Base-by-base conservation (phyloP, 371 early-diverging fungal species). In the Mortierella polycephala region DNA sequence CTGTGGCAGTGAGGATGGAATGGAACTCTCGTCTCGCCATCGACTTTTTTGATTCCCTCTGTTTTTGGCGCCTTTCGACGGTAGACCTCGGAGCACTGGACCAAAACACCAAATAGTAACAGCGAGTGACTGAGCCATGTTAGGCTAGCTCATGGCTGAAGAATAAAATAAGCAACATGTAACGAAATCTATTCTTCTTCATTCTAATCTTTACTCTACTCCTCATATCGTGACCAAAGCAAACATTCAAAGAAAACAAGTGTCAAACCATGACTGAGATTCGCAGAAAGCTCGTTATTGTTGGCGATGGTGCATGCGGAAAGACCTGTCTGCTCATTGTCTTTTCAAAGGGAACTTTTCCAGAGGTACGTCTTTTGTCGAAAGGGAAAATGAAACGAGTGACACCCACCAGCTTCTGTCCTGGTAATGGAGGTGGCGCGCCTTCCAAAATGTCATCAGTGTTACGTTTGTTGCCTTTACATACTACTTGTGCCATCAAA, bases 301-400 rank as follows among this genome's bases (percentile, higher is more conserved):
- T 98, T 51, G 99, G 99, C 57, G 98, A 98, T 82, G 98, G 98
- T 88, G 96, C 96, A 60, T 96, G 97, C 81, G 99, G 98, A 81
- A 99, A 99, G 88, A 99, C 98, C 21, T 96, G 96, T 84, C 86
- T 98, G 76, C 90, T 98, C 77, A 97, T 97, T 79, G 96, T 96
- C 74, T 98, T 94, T 74, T 92, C 94, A 67, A 95, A 91, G 86
- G 95, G 95, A 56, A 90, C 89, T 51, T 99, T 98, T 89, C 97
- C 98, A 62, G 92, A 93, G 88, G 96, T 94, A 85, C 64, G 84
- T 51, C 18, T 42, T 60, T 30, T 8, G 30, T 30, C 30, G 4
- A 30, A 30, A 30, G 30, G 4, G 30, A 30, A 30, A 30, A 30
- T 30, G 30, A 30, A 30, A 30, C 30, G 30, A 30, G 4, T 30